Evolutionary conservation across 2,329 filamentous ascomycete species (phyloP), one percentile per base, ranked within the genome.

Genomic region (Calonectria fujianensis): DNA sequence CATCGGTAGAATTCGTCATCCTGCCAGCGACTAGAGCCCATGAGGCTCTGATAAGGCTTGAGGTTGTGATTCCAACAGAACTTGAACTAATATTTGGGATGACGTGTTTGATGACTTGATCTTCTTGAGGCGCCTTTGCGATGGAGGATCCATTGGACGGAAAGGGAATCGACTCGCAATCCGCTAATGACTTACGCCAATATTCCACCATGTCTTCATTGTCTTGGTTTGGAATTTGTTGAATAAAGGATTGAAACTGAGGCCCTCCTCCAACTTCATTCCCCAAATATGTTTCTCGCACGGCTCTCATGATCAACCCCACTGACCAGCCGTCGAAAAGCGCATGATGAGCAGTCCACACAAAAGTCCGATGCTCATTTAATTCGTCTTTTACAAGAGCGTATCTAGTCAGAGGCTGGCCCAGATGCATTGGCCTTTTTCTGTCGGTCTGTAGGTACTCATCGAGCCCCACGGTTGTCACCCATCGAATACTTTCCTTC

Each of bases 241-340:
- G 61, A 35, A 77, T 71, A 8, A 72, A 74, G 1, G 63, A 39
- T 10, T 76, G 70, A n/a, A 73, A 68, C 1, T 39, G 29, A 32
- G 72, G 24, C 13, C 18, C 45, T 2, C 20, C 10, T 35, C 70
- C 32, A 18, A 52, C 11, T 8, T 37, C 18, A 1, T 59, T 29
- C 8, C 74, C 70, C 2, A 48, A 11, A 27, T 79, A 80, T 0
- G 54, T 67, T 10, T 64, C 35, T 7, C 70, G 20, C 1, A 81
- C 64, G 4, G 64, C 67, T 3, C 77, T 59, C 57, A 79, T 32
- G n/a, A 81, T 71, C 1, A 79, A 67, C 20, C 41, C 45, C 13
- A 80, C 64, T 5, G 81, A 79, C 77, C 80, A 82, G 14, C 82
- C 82, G 69, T 84, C 82, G n/a, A 82, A 83, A 10, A 83, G 45